Evolutionary conservation across 2,329 filamentous ascomycete genomes (phyloP), one percentile per base, ranked within the genome.

Genomic region (Microdochium bolleyi): DNA sequence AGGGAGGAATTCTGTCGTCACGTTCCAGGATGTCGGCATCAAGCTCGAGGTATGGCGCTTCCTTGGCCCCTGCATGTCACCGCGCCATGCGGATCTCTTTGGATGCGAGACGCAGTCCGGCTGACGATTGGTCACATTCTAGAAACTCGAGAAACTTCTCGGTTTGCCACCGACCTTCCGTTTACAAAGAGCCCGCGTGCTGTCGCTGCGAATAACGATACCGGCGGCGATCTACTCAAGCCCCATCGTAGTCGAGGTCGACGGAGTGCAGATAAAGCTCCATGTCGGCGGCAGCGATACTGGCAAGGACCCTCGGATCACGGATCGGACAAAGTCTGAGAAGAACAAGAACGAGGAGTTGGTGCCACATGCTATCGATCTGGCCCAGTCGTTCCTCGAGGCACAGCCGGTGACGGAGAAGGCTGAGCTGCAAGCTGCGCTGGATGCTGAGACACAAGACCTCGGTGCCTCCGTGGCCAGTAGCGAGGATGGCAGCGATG

Each of bases 211-310:
- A 62, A 74, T 96, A 52, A 95, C 87, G 8, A 79, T 97, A 50
- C 90, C 92, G 13, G 85, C 94, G 65, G 89, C 96, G 68, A 85
- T 96, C 58, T 91, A 92, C 67, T 87, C 84, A 51, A 92, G 87
- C 60, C 85, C 89, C 25, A 95, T 97, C 64, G 76, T 81, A 27
- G 82, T 92, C 61, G 88, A 96, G 64, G 79, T 92, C 22, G 84
- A 92, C 60, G 91, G 90, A 21, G 82, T 96, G 55, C 82, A 92
- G 58, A 78, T 95, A 30, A 79, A 84, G 55, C 63, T 89, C 24
- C 77, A 76, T 59, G 73, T 89, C 32, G 60, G 73, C 61, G 62
- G 71, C 56, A 67, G 71, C 44, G 66, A 69, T 11, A 68, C 62
- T 60, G 67, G 59, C 49, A 46, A 46, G 19, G 41, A 46, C n/a